Evolutionary conservation across 805 yeast species (phyloP), one percentile per base, ranked within the genome.

Genomic region (Candida nanaspora): DNA sequence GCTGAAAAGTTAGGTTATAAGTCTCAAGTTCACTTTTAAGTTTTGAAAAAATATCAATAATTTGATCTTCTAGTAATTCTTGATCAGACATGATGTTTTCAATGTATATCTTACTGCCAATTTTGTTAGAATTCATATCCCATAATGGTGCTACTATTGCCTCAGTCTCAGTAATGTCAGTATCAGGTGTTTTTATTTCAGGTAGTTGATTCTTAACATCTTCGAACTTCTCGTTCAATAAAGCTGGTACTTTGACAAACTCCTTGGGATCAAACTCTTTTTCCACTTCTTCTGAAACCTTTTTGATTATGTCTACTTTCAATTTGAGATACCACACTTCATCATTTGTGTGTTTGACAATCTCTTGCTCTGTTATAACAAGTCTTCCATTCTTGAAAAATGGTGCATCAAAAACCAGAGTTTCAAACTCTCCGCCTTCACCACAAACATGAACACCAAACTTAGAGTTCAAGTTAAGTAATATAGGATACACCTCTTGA

Each of bases 361-460:
- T 57, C 23, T 66, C 53, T 14, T 56, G 56, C 2, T 69, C 63
- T 1, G 50, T 57, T 15, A 83, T 60, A 8, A 61, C 63, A 34
- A 82, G 57, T 39, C 57, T 63, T 30, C 76, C 78, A 35, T 73
- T 66, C 26, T 63, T 64, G 63, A 91, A 93, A 45, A 86, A 81
- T 0, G 96, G 95, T 1, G 94, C 86, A 59, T 93, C 96, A 23
- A 93, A 66, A 2, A 91, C 98, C 49, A 91, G 65, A 0, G 96
- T 82, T 59, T 93, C 99, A 60, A 87, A 93, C 60, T 93, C 99
- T 1, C 99, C 99, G 27, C 99, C 99, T 66, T 93, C 99, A 13
- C 99, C 99, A 65, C 98, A 93, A 0, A 93, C 79, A 58, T 91
- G 96, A 13, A 89, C 85, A 2, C 89, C 95, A 61, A 76, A 89